phyloP scores from a whole-genome alignment of 2,329 filamentous ascomycete species.

The Berkeleyomyces basicola region DNA sequence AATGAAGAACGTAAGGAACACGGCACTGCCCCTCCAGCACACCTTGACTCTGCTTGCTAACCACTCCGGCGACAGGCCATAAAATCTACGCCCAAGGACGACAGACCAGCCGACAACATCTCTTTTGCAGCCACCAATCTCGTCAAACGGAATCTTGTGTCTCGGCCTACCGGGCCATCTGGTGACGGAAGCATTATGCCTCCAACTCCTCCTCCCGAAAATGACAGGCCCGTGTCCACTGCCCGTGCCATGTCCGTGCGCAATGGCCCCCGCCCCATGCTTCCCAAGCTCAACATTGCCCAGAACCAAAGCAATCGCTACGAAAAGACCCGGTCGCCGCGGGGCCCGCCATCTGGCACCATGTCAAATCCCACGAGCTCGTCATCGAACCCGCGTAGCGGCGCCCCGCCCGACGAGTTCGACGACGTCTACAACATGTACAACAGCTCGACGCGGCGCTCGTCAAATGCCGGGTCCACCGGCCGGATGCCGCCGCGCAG shows the following conservation, averaged over 20 bases:
- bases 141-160: conserved; percentile 64
- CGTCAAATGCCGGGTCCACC: conserved; percentile 25
- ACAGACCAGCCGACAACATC: conserved; percentile 66
- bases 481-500: conserved; percentile 24
- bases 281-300: conserved; percentile 47
- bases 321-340: conserved; percentile 35
- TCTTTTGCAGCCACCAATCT: conserved; percentile 88
- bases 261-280: conserved; percentile 42
- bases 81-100: conserved; percentile 48
- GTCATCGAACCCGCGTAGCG: conserved; percentile 13
- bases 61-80: conserved; percentile 25
- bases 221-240: conserved; percentile 42
- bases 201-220: conserved; percentile 93
- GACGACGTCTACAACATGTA: conserved; percentile 22
- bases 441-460: conserved; percentile 23
- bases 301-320: conserved; percentile 37
- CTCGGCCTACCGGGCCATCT: conserved; percentile 49
- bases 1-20: conserved; percentile 47
- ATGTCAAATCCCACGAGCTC: conserved; percentile 11
- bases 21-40: conserved; percentile 12
- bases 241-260: conserved; percentile 44
- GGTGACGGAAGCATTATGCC: conserved; percentile 61
- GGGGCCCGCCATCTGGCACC: conserved; percentile 2
- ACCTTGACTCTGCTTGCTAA: conserved; percentile 2
- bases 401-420: conserved; percentile 5